phyloP scores from a whole-genome alignment of 2,329 filamentous ascomycete species.

The Teratosphaeria viscida region DNA sequence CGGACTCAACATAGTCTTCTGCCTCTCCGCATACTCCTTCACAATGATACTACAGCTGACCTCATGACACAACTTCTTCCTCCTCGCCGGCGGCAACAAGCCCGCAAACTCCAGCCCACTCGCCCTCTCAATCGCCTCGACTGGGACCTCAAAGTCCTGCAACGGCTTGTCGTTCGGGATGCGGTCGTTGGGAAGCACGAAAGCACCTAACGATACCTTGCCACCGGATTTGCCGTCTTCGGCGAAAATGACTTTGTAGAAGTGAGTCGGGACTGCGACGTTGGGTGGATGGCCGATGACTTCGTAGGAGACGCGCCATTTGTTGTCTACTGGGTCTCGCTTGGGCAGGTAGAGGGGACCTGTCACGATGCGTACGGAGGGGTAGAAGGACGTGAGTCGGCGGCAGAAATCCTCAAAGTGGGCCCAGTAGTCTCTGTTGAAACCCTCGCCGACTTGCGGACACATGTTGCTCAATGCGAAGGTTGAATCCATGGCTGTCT shows the following conservation, averaged over 20 bases:
- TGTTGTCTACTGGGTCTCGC: conserved; percentile 69
- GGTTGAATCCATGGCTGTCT: conserved; percentile 87
- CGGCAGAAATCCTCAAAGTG: conserved; percentile 98
- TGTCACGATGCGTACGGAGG: conserved; percentile 81
- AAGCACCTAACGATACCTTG: conserved; percentile 81
- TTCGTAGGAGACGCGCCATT: conserved; percentile 94
- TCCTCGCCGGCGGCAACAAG: conserved; percentile 61
- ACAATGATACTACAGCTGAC: conserved; percentile 75
- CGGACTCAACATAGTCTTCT: conserved; percentile 34
- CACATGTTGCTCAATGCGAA: conserved; percentile 96
- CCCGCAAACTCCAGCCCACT: conserved; percentile 83
- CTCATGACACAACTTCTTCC: conserved; percentile 75
- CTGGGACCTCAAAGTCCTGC: conserved; percentile 83
- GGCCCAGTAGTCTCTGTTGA: conserved; percentile 98
- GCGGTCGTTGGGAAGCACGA: conserved; percentile 83
- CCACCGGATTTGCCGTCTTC: conserved; percentile 62
- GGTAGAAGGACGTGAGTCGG: conserved; percentile 67
- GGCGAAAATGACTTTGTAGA: conserved; percentile 97
- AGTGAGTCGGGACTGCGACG: conserved; percentile 93
- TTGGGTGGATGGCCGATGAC: conserved; percentile 89
- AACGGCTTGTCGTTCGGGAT: conserved; percentile 84
- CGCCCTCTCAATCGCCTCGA: conserved; percentile 86
- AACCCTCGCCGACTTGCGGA: conserved; percentile 93
- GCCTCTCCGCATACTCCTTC: conserved; percentile 60
- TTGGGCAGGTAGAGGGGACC: conserved; percentile 88